Evolutionary conservation across 2,329 filamentous ascomycete species (phyloP).

Genomic region (Diaporthe sp.): DNA sequence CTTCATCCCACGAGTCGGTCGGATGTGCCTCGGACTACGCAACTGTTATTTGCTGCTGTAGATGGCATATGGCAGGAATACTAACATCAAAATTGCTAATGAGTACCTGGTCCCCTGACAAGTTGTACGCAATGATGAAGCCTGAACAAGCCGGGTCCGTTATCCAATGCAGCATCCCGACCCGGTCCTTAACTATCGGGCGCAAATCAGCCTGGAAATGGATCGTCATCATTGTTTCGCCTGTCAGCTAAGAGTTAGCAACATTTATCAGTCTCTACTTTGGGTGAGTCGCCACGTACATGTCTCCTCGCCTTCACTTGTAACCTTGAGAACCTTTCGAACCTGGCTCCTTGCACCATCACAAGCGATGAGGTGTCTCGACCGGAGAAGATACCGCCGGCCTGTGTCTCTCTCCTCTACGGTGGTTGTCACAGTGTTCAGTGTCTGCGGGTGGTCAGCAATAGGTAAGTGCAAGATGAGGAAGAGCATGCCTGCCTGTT

Average conservation of each 20-base stretch:
- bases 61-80: too few species aligned
- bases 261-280: not conserved
- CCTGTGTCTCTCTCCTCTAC: too few species aligned
- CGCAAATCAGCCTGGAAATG: not conserved
- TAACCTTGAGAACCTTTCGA: not conserved
- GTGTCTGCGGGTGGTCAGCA: too few species aligned
- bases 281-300: too few species aligned
- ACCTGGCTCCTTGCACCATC: not conserved
- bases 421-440: too few species aligned
- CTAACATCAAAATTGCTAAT: not conserved
- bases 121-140: not conserved
- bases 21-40: not conserved
- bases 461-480: too few species aligned
- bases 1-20: not conserved
- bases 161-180: not conserved
- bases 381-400: not conserved
- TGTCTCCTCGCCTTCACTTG: too few species aligned
- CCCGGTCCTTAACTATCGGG: not conserved
- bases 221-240: not conserved
- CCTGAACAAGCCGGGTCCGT: not conserved
- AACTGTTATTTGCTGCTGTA: not conserved
- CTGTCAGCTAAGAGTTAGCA: not conserved
- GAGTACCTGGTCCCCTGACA: not conserved
- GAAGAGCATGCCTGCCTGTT: not conserved
- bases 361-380: not conserved